These are phyloP conservation scores for Epichloe coenophiala DNA, from an alignment of 2,329 filamentous ascomycete genomes.

Conservation along the genomic window DNA sequence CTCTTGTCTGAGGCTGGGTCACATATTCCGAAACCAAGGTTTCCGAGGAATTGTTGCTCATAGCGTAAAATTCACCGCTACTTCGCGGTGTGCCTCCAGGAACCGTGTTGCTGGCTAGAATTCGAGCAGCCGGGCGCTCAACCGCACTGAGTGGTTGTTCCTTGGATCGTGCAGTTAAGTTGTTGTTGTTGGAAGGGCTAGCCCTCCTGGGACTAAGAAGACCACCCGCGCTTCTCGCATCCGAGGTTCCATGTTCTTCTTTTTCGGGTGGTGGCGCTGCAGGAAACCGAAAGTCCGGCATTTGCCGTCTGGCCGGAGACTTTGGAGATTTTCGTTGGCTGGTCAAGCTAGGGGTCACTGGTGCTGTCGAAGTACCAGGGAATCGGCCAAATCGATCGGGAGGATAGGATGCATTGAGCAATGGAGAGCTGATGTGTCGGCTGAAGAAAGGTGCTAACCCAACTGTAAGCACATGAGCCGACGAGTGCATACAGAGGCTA, in stretches of 20 bases:
- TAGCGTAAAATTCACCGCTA: constrained; percentile 86
- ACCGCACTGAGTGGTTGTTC: constrained; percentile 36
- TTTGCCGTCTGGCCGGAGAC: constrained; percentile 9
- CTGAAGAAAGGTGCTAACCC: constrained; percentile 22
- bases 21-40: constrained; percentile 85
- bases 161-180: constrained; percentile 26
- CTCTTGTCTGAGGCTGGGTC: constrained; percentile 29
- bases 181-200: constrained; percentile 18
- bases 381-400: constrained; percentile 32
- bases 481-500: not conserved
- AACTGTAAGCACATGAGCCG: not conserved
- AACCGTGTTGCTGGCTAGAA: constrained; percentile 66
- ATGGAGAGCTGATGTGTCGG: constrained; percentile 33
- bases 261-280: constrained; percentile 29
- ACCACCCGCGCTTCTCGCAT: constrained; percentile 21
- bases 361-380: constrained; percentile 28
- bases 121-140: constrained; percentile 47
- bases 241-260: constrained; percentile 13
- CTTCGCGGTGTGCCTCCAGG: constrained; percentile 68
- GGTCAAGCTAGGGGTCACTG: constrained; percentile 28
- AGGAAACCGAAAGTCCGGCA: constrained; percentile 46
- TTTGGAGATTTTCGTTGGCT: constrained; percentile 26
- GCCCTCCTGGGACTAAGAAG: constrained; percentile 25
- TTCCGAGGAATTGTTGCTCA: constrained; percentile 91
- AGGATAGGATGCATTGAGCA: constrained; percentile 42